Evolutionary conservation across 495 filamentous ascomycete species (phyloP).

Genomic region (Penicillium goetzii): DNA sequence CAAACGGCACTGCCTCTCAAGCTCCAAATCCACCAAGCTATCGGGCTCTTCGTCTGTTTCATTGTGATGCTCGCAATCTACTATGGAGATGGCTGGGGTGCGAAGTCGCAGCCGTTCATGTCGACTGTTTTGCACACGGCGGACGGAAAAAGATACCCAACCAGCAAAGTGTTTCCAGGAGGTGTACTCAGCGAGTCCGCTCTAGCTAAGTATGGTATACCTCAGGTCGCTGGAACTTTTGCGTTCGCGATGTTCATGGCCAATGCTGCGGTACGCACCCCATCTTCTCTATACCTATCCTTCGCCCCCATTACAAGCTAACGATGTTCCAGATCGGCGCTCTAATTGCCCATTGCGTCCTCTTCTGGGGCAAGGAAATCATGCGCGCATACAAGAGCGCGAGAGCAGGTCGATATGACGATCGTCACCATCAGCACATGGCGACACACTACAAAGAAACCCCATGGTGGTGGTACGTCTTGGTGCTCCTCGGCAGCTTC

Average conservation of each 20-base stretch:
- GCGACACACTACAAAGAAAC: slow-evolving; percentile 53
- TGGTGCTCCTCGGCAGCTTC: slow-evolving; percentile 50
- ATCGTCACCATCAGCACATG: slow-evolving; percentile 53
- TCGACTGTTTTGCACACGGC: slow-evolving; percentile 25
- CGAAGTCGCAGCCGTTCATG: slow-evolving; percentile 37
- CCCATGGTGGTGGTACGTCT: slow-evolving; percentile 59
- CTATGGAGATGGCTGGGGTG: slow-evolving; percentile 34
- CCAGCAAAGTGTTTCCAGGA: slow-evolving; percentile 35
- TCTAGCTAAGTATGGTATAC: slow-evolving; percentile 41
- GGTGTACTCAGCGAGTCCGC: slow-evolving; percentile 41
- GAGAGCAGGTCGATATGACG: slow-evolving; percentile 33
- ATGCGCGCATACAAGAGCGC: slow-evolving; percentile 33
- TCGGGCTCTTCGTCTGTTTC: slow-evolving; percentile 25
- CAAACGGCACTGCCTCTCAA: slow-evolving; percentile 41
- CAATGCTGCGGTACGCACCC: slow-evolving; percentile 37
- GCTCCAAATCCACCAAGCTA: slow-evolving; percentile 24
- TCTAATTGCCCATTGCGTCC: slow-evolving; percentile 36
- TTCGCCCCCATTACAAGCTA: not conserved
- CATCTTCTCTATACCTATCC: not conserved
- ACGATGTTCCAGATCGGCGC: slow-evolving; percentile 35
- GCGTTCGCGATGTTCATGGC: slow-evolving; percentile 38
- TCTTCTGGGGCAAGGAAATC: slow-evolving; percentile 45
- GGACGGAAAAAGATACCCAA: slow-evolving; percentile 33
- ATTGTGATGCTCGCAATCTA: slow-evolving; percentile 33
- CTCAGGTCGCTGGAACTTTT: slow-evolving; percentile 47